phyloP scores from a whole-genome alignment of 2,329 filamentous ascomycete genomes.

The Nemania diffusa region DNA sequence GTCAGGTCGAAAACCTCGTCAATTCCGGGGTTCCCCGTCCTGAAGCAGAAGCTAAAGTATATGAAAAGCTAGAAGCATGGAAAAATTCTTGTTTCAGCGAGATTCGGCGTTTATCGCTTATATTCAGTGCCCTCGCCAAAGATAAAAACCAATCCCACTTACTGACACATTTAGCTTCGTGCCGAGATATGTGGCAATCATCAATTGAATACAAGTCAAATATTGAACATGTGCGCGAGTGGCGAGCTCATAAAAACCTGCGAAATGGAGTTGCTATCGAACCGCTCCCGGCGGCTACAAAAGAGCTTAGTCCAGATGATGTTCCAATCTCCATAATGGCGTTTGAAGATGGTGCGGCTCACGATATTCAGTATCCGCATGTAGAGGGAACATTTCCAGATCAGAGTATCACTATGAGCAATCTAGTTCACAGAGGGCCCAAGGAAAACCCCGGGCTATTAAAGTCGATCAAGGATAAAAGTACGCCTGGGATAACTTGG shows the following conservation, averaged over 20 bases:
- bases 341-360: constrained; percentile 8
- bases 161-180: neutral
- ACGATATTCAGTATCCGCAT: neutral
- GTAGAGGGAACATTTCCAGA: constrained; percentile 23
- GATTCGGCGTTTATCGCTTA: constrained; percentile 13
- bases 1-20: neutral
- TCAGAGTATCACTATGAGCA: constrained; percentile 14
- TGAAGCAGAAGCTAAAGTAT: neutral
- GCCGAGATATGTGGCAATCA: constrained; percentile 8
- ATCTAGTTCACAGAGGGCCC: neutral
- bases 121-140: constrained; percentile 12
- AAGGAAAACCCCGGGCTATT: neutral
- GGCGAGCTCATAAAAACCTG: constrained; percentile 2
- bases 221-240: constrained; percentile 12
- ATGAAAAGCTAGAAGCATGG: neutral
- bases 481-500: neutral
- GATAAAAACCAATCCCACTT: neutral
- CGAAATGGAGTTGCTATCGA: constrained; percentile 9
- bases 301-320: constrained; percentile 13
- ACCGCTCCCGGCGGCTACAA: neutral
- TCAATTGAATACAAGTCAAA: constrained; percentile 12
- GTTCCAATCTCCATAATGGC: constrained; percentile 18
- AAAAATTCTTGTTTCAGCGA: neutral
- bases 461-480: neutral
- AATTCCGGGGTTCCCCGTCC: neutral